A percentile compares a stretch with the other conserved stretches of the same genome.
Evolutionary conservation across 306 rosid genomes (phyloP).

Genomic region (Acacia confusa): DNA sequence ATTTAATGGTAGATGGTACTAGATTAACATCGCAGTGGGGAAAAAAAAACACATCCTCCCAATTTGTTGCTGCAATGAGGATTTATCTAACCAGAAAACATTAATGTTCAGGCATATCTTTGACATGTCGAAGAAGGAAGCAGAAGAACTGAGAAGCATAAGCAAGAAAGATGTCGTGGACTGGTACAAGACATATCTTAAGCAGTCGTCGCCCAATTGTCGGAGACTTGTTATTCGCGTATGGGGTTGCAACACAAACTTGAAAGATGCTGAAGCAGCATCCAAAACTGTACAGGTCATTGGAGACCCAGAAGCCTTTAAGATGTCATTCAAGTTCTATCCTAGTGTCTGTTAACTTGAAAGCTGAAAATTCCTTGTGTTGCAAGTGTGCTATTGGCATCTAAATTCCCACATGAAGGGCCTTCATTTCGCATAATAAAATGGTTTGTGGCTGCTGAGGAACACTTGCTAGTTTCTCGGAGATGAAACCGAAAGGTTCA

Average conservation of each 20-base stretch:
- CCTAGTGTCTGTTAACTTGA: constrained; percentile 51
- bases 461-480: constrained; percentile 20
- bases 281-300: constrained; percentile 46
- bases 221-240: constrained; percentile 69
- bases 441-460: neutral
- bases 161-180: constrained; percentile 66
- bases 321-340: constrained; percentile 65
- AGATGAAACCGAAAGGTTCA: neutral
- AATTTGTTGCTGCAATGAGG: constrained; percentile 22
- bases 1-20: neutral
- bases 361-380: constrained; percentile 9
- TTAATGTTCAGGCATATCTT: constrained; percentile 70
- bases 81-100: constrained; percentile 17
- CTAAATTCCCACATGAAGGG: neutral
- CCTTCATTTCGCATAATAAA: constrained; percentile 18
- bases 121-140: constrained; percentile 74
- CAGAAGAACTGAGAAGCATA: constrained; percentile 63
- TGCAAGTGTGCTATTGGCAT: constrained; percentile 6
- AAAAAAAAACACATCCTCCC: neutral
- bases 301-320: constrained; percentile 59
- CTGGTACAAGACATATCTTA: constrained; percentile 74
- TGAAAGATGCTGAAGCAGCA: constrained; percentile 51
- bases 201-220: constrained; percentile 67
- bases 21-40: neutral
- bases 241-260: constrained; percentile 87